phyloP scores from a whole-genome alignment of 2,329 filamentous ascomycete genomes.

The Aureobasidium mangrovei region DNA sequence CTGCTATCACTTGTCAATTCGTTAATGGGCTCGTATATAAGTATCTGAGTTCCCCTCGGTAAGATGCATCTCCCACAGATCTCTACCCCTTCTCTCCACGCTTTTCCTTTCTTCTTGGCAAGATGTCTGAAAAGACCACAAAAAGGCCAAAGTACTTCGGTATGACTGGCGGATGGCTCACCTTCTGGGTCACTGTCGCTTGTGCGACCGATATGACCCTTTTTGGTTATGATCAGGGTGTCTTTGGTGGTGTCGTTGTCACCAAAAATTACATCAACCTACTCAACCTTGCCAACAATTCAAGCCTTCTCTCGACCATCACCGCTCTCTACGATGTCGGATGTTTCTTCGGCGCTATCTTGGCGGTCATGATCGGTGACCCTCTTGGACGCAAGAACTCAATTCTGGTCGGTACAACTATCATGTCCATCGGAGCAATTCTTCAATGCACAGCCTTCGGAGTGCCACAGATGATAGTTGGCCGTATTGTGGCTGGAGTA shows the following conservation, averaged over 20 bases:
- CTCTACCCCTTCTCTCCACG: neutral
- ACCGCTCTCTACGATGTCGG: conserved; percentile 52
- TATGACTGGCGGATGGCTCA: conserved; percentile 46
- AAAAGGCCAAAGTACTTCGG: conserved; percentile 40
- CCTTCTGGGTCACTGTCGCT: conserved; percentile 46
- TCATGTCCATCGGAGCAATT: conserved; percentile 42
- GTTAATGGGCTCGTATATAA: neutral
- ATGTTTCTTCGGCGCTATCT: conserved; percentile 50
- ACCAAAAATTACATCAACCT: conserved; percentile 44
- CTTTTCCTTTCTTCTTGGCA: neutral
- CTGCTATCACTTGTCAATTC: neutral
- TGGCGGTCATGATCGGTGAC: conserved; percentile 43
- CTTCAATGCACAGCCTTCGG: conserved; percentile 39
- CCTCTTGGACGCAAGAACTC: conserved; percentile 40
- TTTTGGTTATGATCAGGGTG: conserved; percentile 34
- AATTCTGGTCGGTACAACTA: conserved; percentile 39
- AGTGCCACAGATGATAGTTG: conserved; percentile 42
- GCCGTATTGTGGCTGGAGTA: conserved; percentile 39
- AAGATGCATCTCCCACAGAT: neutral
- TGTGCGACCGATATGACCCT: conserved; percentile 41
- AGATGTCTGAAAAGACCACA: conserved; percentile 6
- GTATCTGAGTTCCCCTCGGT: conserved; percentile 1
- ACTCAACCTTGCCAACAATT: conserved; percentile 33
- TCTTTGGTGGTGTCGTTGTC: conserved; percentile 48
- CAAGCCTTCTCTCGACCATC: conserved; percentile 31